Base-by-base conservation (phyloP, 139 green algal genomes). In the Chlamydomonas incerta region DNA sequence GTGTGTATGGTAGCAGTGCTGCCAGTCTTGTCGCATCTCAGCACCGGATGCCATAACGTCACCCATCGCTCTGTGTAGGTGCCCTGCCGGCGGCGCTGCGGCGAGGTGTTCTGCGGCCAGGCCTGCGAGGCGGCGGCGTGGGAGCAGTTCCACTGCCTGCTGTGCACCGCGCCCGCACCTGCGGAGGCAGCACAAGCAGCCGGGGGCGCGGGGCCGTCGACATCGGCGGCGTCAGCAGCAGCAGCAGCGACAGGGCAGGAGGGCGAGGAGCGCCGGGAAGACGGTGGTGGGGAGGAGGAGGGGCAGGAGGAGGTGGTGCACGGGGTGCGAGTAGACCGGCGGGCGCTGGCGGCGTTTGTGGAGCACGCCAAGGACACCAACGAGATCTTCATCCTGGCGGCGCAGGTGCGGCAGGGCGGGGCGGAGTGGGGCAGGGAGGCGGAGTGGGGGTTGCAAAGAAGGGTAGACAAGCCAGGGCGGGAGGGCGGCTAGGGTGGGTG, bases 341-440 rank as follows among this genome's bases (percentile, higher is more conserved):
- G 73, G 0, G 89, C 85, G 37, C 46, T 95, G 72, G 71, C 24
- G 10, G 71, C 83, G 33, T 97, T 98, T 66, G 62, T 73, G 11
- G 71, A 89, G 58, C 94, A 95, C 85, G 94, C 95, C 18, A 88
- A 90, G 20, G 75, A 81, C 9, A 95, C 93, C 33, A 97, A 97
- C 57, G 93, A 97, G 85, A 92, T 96, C 57, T 97, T 98, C 58
- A 86, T 91, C 23, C 77, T 97, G 41, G 93, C 93, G 1, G 93
- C 93, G 0, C 67, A 90, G 57, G 90, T 90, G 29, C 74, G 89
- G 80, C 62, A 21, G n/a, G 35, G 47, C 79, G 41, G 65, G 18
- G 55, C 18, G 13, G 55, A 21, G 55, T 21, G 55, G 13, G 10
- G 10, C 11, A 14, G 50, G 50, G 10, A 14, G 50, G 50, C 50